Evolutionary conservation across 2,329 filamentous ascomycete genomes (phyloP), one percentile per base, ranked within the genome.

Genomic region (Fusarium denticulatum): DNA sequence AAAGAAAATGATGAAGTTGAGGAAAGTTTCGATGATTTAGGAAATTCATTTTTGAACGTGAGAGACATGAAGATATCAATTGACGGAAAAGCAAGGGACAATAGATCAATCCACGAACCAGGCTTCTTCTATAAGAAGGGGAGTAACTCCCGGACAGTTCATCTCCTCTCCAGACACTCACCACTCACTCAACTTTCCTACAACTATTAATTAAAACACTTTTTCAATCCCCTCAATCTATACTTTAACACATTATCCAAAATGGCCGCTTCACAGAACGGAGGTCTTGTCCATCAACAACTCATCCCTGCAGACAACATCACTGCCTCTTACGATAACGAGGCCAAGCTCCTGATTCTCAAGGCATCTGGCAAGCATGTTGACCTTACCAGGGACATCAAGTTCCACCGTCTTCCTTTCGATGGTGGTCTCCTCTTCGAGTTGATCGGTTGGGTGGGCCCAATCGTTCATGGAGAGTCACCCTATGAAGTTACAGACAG

Each of bases 351-450:
- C 8, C 46, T 70, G 28, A 15, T 68, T 26, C 64, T 70, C 47
- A 63, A 50, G 5, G 67, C 67, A 15, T 39, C 64, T 15, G 67
- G 67, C 12, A 56, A 24, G 1, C 64, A 67, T 36, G 64, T 50
- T 6, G 52, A 70, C n/a, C 47, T 50, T 20, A 60, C 67, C 24
- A 43, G 42, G 7, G 67, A 68, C 36, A 70, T 70, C 11, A 4
- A 2, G 1, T 70, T 70, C 42, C 45, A 40, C 18, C 67, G 63
- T 30, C 36, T 68, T n/a, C 67, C 67, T 22, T 70, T 70, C 20
- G 6, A 10, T 2, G 67, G 67, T 8, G 67, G 67, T 12, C 67
- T 70, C 11, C 67, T 70, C 30, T 70, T 70, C 40, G 45, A 68
- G 11, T 53, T 70, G 13, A 60, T 56, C 6, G 67, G 52, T 14